A percentile compares a stretch with the other conserved stretches of the same genome.
phyloP scores from a whole-genome alignment of 2,329 filamentous ascomycete species.

The Aspergillus calidoustus region DNA sequence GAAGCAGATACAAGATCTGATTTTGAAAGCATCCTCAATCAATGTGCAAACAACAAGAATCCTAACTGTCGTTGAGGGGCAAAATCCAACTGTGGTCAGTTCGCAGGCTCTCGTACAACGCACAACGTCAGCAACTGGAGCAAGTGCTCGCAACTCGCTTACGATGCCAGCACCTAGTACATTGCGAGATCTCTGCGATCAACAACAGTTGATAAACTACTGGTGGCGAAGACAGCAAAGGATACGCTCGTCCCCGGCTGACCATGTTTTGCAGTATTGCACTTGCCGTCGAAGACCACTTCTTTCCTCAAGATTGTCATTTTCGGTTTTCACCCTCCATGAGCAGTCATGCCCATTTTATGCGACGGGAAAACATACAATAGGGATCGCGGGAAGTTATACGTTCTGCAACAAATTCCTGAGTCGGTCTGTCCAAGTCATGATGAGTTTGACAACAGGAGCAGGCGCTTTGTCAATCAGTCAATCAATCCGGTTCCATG shows the following conservation, averaged over 20 bases:
- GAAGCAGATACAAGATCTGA: neutral
- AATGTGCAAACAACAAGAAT: neutral
- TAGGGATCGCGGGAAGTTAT: neutral
- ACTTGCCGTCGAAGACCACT: neutral
- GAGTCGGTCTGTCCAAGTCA: neutral
- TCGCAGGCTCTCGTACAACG: neutral
- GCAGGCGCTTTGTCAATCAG: neutral
- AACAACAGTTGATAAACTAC: neutral
- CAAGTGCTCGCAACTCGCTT: neutral
- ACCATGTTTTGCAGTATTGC: neutral
- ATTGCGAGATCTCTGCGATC: neutral
- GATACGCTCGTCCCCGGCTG: neutral
- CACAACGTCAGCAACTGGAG: neutral
- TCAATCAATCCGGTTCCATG: neutral
- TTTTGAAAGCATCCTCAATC: neutral
- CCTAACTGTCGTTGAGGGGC: neutral
- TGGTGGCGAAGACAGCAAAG: neutral
- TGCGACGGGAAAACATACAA: neutral
- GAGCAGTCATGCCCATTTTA: neutral
- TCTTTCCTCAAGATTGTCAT: neutral
- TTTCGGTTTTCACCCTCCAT: neutral
- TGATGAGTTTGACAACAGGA: neutral
- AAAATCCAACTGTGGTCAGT: neutral
- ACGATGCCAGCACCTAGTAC: neutral
- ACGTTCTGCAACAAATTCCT: neutral